Conservation (phyloP, 2,329 filamentous ascomycete species). For the Fusarium gaditjirri region DNA sequence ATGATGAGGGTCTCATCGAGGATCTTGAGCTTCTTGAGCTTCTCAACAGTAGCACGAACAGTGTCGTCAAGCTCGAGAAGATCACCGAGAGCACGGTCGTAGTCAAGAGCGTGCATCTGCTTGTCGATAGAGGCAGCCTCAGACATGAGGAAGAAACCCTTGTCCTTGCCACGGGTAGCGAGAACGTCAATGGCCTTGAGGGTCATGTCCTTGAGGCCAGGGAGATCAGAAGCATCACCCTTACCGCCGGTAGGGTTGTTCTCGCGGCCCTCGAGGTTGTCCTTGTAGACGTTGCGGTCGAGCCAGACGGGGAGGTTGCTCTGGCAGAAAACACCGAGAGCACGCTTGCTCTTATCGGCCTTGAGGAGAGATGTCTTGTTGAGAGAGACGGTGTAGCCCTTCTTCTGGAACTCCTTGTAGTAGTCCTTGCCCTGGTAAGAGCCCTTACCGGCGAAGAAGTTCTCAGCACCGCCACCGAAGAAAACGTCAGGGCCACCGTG, state of each 20-base stretch:
- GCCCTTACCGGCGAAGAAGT: constrained; percentile 72
- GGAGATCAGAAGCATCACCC: constrained; percentile 75
- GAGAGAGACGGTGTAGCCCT: constrained; percentile 75
- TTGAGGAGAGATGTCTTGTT: constrained; percentile 78
- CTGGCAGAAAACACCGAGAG: constrained; percentile 81
- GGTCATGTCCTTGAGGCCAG: constrained; percentile 90
- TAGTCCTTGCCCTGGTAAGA: constrained; percentile 80
- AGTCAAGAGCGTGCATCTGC: constrained; percentile 88
- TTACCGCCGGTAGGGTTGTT: constrained; percentile 76
- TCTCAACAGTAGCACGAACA: constrained; percentile 76
- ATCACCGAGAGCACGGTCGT: constrained; percentile 85
- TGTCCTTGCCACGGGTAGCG: constrained; percentile 70
- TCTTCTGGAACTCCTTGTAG: constrained; percentile 79
- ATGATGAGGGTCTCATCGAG: constrained; percentile 82
- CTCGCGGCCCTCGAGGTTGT: constrained; percentile 72
- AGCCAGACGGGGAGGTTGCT: constrained; percentile 85
- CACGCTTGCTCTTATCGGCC: constrained; percentile 67
- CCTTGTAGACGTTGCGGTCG: constrained; percentile 82
- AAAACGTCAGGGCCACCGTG: constrained; percentile 81
- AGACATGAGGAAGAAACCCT: constrained; percentile 89
- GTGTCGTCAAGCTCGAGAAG: constrained; percentile 89
- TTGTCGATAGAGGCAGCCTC: constrained; percentile 90
- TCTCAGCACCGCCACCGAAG: constrained; percentile 84
- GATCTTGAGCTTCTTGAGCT: constrained; percentile 72
- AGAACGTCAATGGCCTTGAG: constrained; percentile 86